Evolutionary conservation across 2,329 filamentous ascomycete genomes (phyloP), one percentile per base, ranked within the genome.

Genomic region (Fusarium tjaetaba): DNA sequence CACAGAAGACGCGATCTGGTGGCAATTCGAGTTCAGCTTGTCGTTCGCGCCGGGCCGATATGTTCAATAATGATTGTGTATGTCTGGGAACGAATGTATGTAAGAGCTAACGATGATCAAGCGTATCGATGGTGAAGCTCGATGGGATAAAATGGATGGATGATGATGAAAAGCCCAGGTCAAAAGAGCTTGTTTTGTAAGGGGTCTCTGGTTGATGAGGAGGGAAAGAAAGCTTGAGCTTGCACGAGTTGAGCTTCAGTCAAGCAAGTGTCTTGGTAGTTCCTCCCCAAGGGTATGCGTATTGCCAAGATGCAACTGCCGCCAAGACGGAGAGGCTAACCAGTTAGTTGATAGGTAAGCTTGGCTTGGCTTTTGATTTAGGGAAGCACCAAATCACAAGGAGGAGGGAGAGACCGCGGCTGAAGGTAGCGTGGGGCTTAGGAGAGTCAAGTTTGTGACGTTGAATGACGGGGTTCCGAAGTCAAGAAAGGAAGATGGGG

Each of bases 261-360:
- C 51, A 65, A 68, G 51, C 46, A 69, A 68, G 51, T 61, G 38
- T 42, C 63, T 41, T 45, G 39, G 48, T 58, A 22, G 55, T 70
- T 48, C 59, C 46, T 65, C 43, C 38, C 53, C 57, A 51, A 51
- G 32, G 41, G 20, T 69, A 53, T 65, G 66, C 61, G 61, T 52
- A 68, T 65, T 63, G 72, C 72, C 72, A 75, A 74, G 63, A 45
- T 66, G 46, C 52, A 65, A 73, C 61, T 64, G 69, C 56, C 59
- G 69, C 69, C 72, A 75, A 74, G 72, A 61, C 65, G 61, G 53
- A 73, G 55, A 74, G 72, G 58, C 71, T 69, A 64, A 60, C 45
- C 42, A 46, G 38, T 52, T 66, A 46, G 38, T 52, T 63, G 64
- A 62, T 56, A 45, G 57, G 43, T 41, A 75, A 73, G 72, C 69